Conservation (phyloP, 306 rosid genomes). For the Luffa acutangula region DNA sequence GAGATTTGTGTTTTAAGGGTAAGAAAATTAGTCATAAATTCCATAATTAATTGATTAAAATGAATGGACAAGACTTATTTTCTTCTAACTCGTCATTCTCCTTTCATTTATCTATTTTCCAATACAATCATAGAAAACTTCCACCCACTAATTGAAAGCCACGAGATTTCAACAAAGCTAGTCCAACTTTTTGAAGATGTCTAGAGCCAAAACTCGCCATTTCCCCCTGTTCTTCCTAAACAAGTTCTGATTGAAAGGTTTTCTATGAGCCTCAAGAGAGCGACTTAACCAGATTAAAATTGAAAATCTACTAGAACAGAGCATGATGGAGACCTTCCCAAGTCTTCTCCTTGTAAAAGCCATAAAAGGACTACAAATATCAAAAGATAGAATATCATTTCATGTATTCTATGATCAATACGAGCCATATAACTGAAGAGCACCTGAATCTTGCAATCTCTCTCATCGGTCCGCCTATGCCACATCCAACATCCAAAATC, state of each 20-base stretch:
- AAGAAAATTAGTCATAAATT: background rate
- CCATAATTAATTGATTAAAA: background rate
- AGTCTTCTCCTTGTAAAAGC: background rate
- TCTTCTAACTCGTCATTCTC: background rate
- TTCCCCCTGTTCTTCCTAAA: background rate
- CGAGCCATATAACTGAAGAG: background rate
- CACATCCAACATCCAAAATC: conserved; percentile 95
- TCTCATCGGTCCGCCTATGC: conserved; percentile 84
- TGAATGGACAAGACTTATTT: background rate
- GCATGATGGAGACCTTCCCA: background rate
- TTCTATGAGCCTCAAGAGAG: background rate
- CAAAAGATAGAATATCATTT: background rate
- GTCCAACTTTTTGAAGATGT: background rate
- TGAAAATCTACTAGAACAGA: background rate
- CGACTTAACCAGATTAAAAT: too few relatives aligned
- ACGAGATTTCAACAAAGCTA: background rate
- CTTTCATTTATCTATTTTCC: background rate
- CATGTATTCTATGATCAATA: background rate
- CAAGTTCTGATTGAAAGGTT: background rate
- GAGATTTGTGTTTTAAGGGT: background rate
- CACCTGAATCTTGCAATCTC: conserved; percentile 85
- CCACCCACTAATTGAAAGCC: background rate
- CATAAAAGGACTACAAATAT: background rate
- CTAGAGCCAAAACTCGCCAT: background rate
- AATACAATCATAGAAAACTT: background rate